Evolutionary conservation across 2,329 filamentous ascomycete species (phyloP).

Genomic region (Neoscytalidium dimidiatum): DNA sequence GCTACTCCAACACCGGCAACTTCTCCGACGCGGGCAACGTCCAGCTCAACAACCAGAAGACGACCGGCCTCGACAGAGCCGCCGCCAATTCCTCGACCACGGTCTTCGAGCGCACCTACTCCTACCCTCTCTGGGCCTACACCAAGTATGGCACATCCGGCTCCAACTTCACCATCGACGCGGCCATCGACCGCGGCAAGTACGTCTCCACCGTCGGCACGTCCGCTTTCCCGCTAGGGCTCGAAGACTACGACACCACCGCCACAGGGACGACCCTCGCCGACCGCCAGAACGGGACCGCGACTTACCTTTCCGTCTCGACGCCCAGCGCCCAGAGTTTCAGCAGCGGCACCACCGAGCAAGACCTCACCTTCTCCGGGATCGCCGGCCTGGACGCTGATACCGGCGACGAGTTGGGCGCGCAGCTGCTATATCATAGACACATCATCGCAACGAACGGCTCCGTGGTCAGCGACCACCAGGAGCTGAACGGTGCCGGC

Average conservation of each 20-base stretch:
- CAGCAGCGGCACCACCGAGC: constrained; percentile 58
- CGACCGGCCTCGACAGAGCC: constrained; percentile 48
- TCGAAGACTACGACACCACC: constrained; percentile 56
- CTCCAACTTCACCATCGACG: constrained; percentile 49
- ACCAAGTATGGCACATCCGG: constrained; percentile 47
- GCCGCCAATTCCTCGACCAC: constrained; percentile 27
- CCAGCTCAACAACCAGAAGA: constrained; percentile 56
- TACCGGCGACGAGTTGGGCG: background rate
- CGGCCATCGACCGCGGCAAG: constrained; percentile 52
- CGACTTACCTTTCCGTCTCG: constrained; percentile 54
- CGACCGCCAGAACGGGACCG: constrained; percentile 57
- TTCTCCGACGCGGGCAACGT: constrained; percentile 57
- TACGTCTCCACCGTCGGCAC: constrained; percentile 47
- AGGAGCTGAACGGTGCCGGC: background rate
- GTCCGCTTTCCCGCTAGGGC: constrained; percentile 60
- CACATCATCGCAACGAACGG: constrained; percentile 59
- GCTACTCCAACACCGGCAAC: constrained; percentile 57
- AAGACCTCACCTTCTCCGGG: constrained; percentile 59
- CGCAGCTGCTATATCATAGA: constrained; percentile 56
- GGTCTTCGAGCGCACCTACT: constrained; percentile 49
- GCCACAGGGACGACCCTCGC: constrained; percentile 34
- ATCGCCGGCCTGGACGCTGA: constrained; percentile 28
- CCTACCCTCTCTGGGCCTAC: constrained; percentile 63
- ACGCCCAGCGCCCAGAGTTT: constrained; percentile 44
- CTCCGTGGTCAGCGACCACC: constrained; percentile 42